These are phyloP conservation scores for Fremontodendron californicum DNA, from an alignment of 345 rosid genomes.

Conservation along the genomic window DNA sequence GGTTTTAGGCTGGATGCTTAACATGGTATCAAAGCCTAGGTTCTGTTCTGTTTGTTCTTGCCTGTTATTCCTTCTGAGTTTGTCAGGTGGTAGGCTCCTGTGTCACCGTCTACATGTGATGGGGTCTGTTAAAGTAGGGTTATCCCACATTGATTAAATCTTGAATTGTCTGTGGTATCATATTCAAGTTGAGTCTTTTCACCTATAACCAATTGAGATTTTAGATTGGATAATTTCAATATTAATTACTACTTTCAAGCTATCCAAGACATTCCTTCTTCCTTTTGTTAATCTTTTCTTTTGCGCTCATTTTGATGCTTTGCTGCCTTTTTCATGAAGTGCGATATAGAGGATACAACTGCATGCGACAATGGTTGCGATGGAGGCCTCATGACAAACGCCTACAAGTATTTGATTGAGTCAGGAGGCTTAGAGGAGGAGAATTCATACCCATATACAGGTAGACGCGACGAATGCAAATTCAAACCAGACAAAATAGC, in stretches of 20 bases:
- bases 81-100: no score
- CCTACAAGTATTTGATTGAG: constrained; percentile 64
- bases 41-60: no score
- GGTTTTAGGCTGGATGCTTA: no score
- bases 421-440: constrained; percentile 83
- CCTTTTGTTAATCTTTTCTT: background rate
- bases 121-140: no score
- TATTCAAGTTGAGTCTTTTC: no score
- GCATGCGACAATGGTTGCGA: constrained; percentile 73
- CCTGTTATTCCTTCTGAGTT: no score
- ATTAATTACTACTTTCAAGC: background rate
- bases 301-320: background rate
- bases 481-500: constrained; percentile 49
- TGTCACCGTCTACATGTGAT: no score
- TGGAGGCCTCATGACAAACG: constrained; percentile 93
- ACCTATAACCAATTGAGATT: no score
- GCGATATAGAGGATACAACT: constrained; percentile 55
- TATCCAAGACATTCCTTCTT: background rate
- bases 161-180: no score
- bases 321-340: constrained; percentile 27
- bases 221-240: no score
- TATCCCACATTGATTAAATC: no score
- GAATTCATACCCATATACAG: constrained; percentile 58
- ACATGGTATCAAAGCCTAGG: no score
- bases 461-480: constrained; percentile 60